Conservation (phyloP, 345 rosid genomes). For the Noccaea bulbosa region DNA sequence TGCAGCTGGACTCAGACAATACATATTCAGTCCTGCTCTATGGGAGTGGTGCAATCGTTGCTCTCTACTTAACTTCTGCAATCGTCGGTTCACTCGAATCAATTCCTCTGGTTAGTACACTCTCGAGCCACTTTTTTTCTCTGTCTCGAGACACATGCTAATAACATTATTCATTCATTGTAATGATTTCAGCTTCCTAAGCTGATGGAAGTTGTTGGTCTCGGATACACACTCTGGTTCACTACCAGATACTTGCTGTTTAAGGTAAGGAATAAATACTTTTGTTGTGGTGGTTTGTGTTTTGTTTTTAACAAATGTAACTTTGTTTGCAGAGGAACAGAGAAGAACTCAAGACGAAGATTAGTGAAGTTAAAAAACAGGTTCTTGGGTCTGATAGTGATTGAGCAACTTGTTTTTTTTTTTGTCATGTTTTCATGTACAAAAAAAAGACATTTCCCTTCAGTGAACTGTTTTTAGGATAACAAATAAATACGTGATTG, state of each 20-base stretch:
- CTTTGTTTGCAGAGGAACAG: constrained; percentile 46
- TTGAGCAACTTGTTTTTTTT: constrained; percentile 7
- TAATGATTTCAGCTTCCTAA: constrained; percentile 65
- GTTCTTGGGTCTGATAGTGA: constrained; percentile 64
- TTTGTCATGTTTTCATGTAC: too few species aligned
- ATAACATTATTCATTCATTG: not conserved
- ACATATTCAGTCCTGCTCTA: constrained; percentile 57
- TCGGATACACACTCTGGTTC: constrained; percentile 89
- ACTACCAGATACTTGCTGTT: constrained; percentile 71
- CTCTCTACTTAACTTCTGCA: constrained; percentile 62
- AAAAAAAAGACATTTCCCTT: not conserved
- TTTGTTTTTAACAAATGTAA: not conserved
- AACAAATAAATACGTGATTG: too few species aligned
- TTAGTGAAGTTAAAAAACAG: constrained; percentile 72
- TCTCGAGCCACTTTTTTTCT: not conserved
- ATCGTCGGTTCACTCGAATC: constrained; percentile 81
- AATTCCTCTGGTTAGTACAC: constrained; percentile 71
- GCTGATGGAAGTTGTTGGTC: constrained; percentile 89
- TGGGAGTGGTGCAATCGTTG: constrained; percentile 66
- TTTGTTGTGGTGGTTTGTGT: not conserved
- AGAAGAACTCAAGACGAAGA: constrained; percentile 65
- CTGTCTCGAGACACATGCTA: not conserved
- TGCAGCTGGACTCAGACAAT: constrained; percentile 72
- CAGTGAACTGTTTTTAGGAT: not conserved
- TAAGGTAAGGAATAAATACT: constrained; percentile 57